These are phyloP conservation scores for Kodamaea derodonti DNA, from an alignment of 1,139 yeast genomes.

Conservation along the genomic window DNA sequence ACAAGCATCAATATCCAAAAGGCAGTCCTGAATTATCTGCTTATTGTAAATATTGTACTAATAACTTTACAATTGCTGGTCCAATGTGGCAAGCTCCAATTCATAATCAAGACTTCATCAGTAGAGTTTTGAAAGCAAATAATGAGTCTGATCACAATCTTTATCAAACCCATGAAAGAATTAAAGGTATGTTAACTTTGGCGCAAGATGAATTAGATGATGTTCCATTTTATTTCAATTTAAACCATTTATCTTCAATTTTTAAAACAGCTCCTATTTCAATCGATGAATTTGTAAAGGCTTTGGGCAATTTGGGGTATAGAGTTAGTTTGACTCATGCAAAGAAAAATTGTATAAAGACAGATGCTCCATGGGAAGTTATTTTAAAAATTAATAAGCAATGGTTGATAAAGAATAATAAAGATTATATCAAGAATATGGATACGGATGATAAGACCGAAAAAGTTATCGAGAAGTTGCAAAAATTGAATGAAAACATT, in stretches of 20 bases:
- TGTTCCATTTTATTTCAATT: constrained; percentile 76
- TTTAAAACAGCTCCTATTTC: constrained; percentile 85
- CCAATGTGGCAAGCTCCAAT: constrained; percentile 93
- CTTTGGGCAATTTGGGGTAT: constrained; percentile 82
- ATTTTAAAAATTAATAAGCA: constrained; percentile 69
- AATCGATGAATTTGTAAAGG: constrained; percentile 65
- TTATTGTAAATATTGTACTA: constrained; percentile 66
- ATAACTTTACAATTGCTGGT: constrained; percentile 75
- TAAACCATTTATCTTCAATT: constrained; percentile 70
- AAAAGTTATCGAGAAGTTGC: constrained; percentile 20
- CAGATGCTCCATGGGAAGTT: constrained; percentile 81
- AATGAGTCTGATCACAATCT: constrained; percentile 43
- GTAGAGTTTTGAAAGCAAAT: constrained; percentile 56
- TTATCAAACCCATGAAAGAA: constrained; percentile 78
- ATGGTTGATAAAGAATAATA: constrained; percentile 53
- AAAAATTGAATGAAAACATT: constrained; percentile 24
- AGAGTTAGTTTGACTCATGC: constrained; percentile 86
- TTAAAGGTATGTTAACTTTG: constrained; percentile 86
- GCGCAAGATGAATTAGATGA: constrained; percentile 65
- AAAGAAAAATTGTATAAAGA: constrained; percentile 78
- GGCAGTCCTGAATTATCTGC: constrained; percentile 8
- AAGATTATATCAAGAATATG: constrained; percentile 18
- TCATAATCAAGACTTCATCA: constrained; percentile 66
- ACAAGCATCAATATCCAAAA: constrained; percentile 37
- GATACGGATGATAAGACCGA: constrained; percentile 28